phyloP scores from a whole-genome alignment of 495 filamentous ascomycete species.

The Elaphomyces granulatus region DNA sequence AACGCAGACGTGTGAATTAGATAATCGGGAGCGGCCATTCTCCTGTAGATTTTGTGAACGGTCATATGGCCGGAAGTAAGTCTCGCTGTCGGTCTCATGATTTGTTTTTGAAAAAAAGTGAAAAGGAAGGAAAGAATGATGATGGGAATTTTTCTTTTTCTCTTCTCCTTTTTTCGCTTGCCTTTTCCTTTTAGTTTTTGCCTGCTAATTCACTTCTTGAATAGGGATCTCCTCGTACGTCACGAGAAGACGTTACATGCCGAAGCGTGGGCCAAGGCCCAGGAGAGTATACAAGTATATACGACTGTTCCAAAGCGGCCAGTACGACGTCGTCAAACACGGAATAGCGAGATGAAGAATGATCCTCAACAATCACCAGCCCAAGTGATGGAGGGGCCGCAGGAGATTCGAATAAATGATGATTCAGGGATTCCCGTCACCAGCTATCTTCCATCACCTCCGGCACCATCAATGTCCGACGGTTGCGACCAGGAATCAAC shows the following conservation, averaged over 20 bases:
- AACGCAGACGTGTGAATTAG: neutral
- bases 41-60: slow-evolving; percentile 4
- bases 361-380: no score
- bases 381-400: no score
- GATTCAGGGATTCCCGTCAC: slow-evolving; percentile 3
- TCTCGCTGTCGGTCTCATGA: neutral
- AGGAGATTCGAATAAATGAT: slow-evolving; percentile 2
- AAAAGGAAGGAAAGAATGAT: no score
- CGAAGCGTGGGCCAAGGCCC: slow-evolving; percentile 5
- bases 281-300: neutral
- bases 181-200: no score
- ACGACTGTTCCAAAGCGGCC: neutral
- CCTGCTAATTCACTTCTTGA: no score
- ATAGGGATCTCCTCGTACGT: slow-evolving; percentile 34
- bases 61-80: slow-evolving; percentile 6
- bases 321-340: slow-evolving; percentile 3
- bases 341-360: slow-evolving; percentile 3
- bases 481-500: slow-evolving; percentile 3
- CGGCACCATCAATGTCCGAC: slow-evolving; percentile 4
- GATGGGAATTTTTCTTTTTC: no score
- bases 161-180: no score
- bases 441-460: slow-evolving; percentile 6
- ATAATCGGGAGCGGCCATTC: slow-evolving; percentile 5
- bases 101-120: neutral
- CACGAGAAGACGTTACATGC: slow-evolving; percentile 26